These are phyloP conservation scores for Oxytropis ochrocephala DNA, from an alignment of 306 rosid species.

Conservation along the genomic window DNA sequence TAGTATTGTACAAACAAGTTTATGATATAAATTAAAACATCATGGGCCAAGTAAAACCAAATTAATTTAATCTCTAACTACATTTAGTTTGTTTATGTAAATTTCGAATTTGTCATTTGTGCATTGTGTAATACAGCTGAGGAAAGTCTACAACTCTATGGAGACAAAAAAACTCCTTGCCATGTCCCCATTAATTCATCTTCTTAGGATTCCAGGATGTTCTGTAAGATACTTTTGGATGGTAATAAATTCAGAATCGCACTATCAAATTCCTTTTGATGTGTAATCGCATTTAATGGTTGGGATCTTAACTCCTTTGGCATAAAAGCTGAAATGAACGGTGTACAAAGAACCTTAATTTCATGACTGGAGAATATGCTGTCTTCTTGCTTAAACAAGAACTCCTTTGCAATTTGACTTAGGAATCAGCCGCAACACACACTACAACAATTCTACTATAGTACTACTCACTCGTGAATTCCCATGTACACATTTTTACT, in stretches of 20 bases:
- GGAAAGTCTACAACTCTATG: too few species aligned
- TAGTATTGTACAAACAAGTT: too few species aligned
- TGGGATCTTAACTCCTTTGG: slow-evolving; percentile 24
- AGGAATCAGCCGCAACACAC: slow-evolving; percentile 19
- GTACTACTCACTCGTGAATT: not conserved
- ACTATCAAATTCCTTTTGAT: slow-evolving; percentile 49
- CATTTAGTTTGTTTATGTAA: too few species aligned
- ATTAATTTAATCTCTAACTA: too few species aligned
- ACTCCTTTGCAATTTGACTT: slow-evolving; percentile 40
- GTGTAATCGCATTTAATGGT: slow-evolving; percentile 58
- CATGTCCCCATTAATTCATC: not conserved
- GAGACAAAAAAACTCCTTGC: too few species aligned
- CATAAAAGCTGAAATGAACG: slow-evolving; percentile 31
- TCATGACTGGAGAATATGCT: slow-evolving; percentile 34
- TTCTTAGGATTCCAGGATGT: slow-evolving; percentile 27
- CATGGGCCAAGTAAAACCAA: too few species aligned
- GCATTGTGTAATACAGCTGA: too few species aligned
- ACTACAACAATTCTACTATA: not conserved
- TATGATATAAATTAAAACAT: too few species aligned
- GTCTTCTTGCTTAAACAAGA: slow-evolving; percentile 37
- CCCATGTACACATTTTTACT: not conserved
- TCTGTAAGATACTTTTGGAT: slow-evolving; percentile 20
- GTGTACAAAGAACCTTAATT: slow-evolving; percentile 18
- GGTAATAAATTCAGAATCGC: slow-evolving; percentile 21
- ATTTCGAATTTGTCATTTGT: too few species aligned